Evolutionary conservation across 176 grass and related monocot species (phyloP), one percentile per base, ranked within the genome.

Genomic region (Dactylis glomerata): DNA sequence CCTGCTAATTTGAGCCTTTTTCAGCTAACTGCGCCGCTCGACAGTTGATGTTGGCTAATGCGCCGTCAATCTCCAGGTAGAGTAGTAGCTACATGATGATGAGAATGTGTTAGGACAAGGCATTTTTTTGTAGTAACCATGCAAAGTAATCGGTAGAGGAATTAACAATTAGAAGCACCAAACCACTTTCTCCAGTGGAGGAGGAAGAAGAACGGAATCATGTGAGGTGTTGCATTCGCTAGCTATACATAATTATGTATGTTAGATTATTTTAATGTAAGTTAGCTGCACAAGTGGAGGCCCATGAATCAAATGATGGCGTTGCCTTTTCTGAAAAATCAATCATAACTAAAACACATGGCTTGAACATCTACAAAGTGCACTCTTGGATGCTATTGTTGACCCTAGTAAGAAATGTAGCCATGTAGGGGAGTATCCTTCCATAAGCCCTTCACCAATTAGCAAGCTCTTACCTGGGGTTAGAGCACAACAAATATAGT

Each of bases 191-290:
- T 80, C 45, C 37, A 87, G 81, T 91, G 89, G 85, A 76, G 81
- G 68, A 51, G n/a, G 82, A 87, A 26, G 85, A 84, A 90, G 75
- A 77, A 84, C 26, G 26, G 89, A 94, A 97, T 94, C 89, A 88
- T 92, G 55, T 90, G 94, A 94, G 87, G 84, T 92, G 82, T 86
- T 88, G 76, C 85, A 82, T 87, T 80, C 78, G 81, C 56, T 89
- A 52, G 23, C 1, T 88, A 52, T 41, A 31, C 74, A 76, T 24
- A 45, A 27, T 46, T 46, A 72, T 0, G 75, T 46, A 61, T 79
- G 55, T 72, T 72, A 3, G 40, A 27, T 72, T 32, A 45, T 26
- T 44, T 73, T 49, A 73, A 75, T 83, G 63, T 8, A 31, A 76
- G 77, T 89, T 77, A 71, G 71, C 77, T 82, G 76, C 27, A 32